Evolutionary conservation across 441 rosid genomes (phyloP), one percentile per base, ranked within the genome.

Genomic region (Gossypium gossypioides): DNA sequence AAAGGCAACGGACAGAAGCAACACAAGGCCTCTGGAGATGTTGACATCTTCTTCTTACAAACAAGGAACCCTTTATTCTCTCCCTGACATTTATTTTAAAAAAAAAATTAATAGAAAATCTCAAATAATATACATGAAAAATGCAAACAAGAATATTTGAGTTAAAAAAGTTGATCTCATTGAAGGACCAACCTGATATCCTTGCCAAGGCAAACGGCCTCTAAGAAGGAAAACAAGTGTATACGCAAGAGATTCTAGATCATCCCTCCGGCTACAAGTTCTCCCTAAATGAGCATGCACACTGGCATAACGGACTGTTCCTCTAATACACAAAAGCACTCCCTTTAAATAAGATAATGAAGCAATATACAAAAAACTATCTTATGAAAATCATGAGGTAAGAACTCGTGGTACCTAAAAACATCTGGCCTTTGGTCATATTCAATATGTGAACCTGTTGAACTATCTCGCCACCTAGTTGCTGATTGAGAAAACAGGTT

Each of bases 151-250:
- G 21, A 42, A 46, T 22, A 71, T 18, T n/a, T 12, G 25, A n/a
- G 40, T 25, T 63, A 18, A 60, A 32, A 70, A 12, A 2, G 51
- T 22, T 37, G 37, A 56, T n/a, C 15, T 19, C 3, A 71, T 18
- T 40, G 24, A 25, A 57, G 40, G 58, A 69, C 78, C 42, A 46
- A 84, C 92, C 87, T 83, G 87, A 69, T 79, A 85, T 61, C 90
- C 92, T 69, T 88, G 92, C 92, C 92, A 86, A 52, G 92, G 92
- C 69, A 88, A 81, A 73, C 89, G 87, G 51, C 90, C 90, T 40
- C 80, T 82, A 19, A 85, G 87, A 69, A 88, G 92, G 69, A 88
- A 88, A 75, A 88, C 68, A 19, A 88, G 87, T 1, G 92, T 88
- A 76, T 88, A 88, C 15, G 90, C 90, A 65, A 88, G 86, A 7